Conservation (phyloP, 2,329 filamentous ascomycete species). For the Didymella exigua region DNA sequence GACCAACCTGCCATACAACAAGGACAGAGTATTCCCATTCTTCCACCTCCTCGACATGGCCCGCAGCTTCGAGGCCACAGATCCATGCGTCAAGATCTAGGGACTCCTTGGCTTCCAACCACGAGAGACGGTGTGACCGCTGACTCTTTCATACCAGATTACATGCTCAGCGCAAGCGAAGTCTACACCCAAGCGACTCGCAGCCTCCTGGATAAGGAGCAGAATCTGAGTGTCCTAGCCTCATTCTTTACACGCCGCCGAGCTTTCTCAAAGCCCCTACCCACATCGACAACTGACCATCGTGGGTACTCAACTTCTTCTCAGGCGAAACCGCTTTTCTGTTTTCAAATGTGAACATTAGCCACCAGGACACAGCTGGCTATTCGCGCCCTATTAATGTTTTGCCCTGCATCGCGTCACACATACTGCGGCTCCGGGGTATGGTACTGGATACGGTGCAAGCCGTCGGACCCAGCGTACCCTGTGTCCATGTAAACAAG, state of each 20-base stretch:
- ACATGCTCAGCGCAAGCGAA: constrained; percentile 7
- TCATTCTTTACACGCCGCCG: background rate
- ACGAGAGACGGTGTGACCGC: background rate
- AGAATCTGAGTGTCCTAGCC: constrained; percentile 18
- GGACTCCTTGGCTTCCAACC: constrained; percentile 22
- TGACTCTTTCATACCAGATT: constrained; percentile 14
- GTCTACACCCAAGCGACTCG: constrained; percentile 19
- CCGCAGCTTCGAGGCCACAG: constrained; percentile 22
- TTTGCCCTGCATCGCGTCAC: background rate
- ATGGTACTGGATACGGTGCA: constrained; percentile 8
- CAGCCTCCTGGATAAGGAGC: constrained; percentile 5
- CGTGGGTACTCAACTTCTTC: constrained; percentile 28
- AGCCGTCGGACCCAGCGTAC: background rate
- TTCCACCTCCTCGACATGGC: constrained; percentile 22
- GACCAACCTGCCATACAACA: background rate
- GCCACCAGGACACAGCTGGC: constrained; percentile 5
- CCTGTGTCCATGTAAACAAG: background rate
- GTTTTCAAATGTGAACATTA: constrained; percentile 5
- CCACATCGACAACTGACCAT: constrained; percentile 5
- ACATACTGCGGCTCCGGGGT: constrained; percentile 12
- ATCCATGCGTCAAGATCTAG: constrained; percentile 27
- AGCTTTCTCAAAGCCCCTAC: background rate
- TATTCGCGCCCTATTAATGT: background rate
- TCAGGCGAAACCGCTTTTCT: constrained; percentile 2
- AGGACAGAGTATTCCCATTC: constrained; percentile 6